These are phyloP conservation scores for Globisporangium nodosum DNA, from an alignment of 352 stramenopile genomes.

Conservation along the genomic window DNA sequence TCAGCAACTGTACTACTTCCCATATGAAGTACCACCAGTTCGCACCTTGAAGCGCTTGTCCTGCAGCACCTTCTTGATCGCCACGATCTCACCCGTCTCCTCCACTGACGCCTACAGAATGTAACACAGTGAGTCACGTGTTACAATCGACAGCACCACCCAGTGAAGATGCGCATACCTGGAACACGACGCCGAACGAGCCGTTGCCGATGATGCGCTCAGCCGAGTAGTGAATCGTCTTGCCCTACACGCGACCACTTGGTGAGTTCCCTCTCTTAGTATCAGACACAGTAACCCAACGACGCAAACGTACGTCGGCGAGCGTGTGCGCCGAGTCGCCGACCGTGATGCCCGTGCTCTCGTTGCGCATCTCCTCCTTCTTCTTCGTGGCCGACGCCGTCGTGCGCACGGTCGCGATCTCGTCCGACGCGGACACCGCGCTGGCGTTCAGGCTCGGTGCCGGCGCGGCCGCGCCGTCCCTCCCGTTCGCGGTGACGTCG, in stretches of 20 bases:
- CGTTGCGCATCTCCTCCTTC: conserved; percentile 79
- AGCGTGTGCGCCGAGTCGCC: conserved; percentile 78
- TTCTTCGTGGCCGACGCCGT: conserved; percentile 46
- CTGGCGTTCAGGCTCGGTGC: conserved; percentile 10
- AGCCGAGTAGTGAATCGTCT: conserved; percentile 94
- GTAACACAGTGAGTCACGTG: background rate
- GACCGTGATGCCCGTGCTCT: conserved; percentile 79
- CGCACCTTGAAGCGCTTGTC: conserved; percentile 98
- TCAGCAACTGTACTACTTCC: background rate
- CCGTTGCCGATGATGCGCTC: conserved; percentile 99
- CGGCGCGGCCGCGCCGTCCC: background rate
- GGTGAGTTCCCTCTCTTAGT: background rate
- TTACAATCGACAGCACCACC: background rate
- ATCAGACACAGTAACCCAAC: background rate
- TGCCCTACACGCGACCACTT: conserved; percentile 34
- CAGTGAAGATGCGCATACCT: conserved; percentile 32
- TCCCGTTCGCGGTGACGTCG: background rate
- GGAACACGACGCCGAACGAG: conserved; percentile 99
- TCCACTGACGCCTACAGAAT: conserved; percentile 83
- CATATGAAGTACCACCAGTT: background rate
- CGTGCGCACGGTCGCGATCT: conserved; percentile 33
- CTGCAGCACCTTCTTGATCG: conserved; percentile 99
- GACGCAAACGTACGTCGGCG: conserved; percentile 49
- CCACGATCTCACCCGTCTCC: conserved; percentile 97
- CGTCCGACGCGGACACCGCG: conserved; percentile 12